These are phyloP conservation scores for Akanthomyces uredinophilus DNA, from an alignment of 2,329 filamentous ascomycete species.

Conservation along the genomic window DNA sequence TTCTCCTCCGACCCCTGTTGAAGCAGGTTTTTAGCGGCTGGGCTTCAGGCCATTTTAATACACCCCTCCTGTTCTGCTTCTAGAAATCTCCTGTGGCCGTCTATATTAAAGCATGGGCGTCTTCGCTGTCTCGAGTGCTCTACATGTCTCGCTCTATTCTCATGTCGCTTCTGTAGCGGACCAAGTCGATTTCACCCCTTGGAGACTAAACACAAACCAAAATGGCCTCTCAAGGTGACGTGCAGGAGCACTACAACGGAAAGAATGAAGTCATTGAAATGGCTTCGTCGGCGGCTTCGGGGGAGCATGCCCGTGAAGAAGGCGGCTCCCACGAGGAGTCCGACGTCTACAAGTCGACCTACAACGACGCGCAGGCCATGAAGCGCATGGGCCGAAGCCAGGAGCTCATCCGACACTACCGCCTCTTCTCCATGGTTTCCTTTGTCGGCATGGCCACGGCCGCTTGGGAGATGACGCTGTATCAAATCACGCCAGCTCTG, in stretches of 20 bases:
- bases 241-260: not conserved
- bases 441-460: slow-evolving; percentile 14
- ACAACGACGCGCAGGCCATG: slow-evolving; percentile 3
- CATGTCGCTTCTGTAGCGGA: not conserved
- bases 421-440: slow-evolving; percentile 15
- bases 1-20: not conserved
- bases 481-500: slow-evolving; percentile 12
- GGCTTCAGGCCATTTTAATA: not conserved
- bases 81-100: not conserved
- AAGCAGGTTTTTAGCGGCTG: not conserved
- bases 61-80: not conserved
- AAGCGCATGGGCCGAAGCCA: slow-evolving; percentile 11
- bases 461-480: slow-evolving; percentile 12
- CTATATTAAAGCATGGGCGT: not conserved
- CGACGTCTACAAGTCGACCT: slow-evolving; percentile 9
- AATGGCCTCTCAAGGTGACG: not conserved
- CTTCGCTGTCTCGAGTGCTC: too few species aligned
- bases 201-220: not conserved
- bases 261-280: not conserved
- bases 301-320: not conserved
- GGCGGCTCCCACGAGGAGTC: not conserved
- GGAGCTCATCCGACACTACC: slow-evolving; percentile 13
- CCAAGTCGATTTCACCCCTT: not conserved
- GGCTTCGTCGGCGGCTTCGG: not conserved
- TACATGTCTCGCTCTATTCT: too few species aligned